These are phyloP conservation scores for Colletotrichum plurivorum DNA, from an alignment of 2,329 filamentous ascomycete genomes.

Conservation along the genomic window DNA sequence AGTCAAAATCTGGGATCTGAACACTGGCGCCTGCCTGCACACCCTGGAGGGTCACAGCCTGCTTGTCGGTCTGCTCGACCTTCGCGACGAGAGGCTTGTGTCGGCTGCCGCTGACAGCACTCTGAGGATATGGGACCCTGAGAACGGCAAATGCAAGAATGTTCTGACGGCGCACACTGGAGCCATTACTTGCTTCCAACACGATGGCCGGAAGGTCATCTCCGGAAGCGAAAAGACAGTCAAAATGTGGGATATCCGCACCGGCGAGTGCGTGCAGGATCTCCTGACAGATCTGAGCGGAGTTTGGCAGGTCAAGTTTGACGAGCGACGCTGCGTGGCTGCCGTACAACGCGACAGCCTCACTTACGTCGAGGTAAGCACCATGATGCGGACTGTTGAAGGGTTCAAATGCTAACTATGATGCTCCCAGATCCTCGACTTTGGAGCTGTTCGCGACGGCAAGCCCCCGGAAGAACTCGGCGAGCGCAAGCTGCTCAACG, in stretches of 20 bases:
- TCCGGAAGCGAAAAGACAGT: conserved; percentile 95
- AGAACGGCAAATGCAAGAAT: conserved; percentile 90
- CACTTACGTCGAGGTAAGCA: conserved; percentile 93
- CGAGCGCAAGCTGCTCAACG: conserved; percentile 79
- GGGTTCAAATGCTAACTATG: neutral
- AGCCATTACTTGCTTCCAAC: conserved; percentile 98
- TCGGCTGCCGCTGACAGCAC: conserved; percentile 97
- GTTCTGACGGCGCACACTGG: conserved; percentile 94
- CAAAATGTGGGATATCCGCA: conserved; percentile 98
- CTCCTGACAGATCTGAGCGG: conserved; percentile 92
- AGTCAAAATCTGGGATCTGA: conserved; percentile 97
- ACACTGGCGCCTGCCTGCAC: conserved; percentile 86
- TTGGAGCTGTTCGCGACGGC: conserved; percentile 93
- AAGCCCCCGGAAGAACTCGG: conserved; percentile 83
- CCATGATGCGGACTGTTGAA: too few species aligned
- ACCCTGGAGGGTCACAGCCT: conserved; percentile 94
- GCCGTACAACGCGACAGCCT: conserved; percentile 93
- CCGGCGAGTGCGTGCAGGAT: conserved; percentile 92
- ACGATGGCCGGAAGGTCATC: conserved; percentile 96
- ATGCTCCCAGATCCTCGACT: conserved; percentile 86
- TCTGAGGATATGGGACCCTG: conserved; percentile 95
- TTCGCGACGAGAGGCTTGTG: conserved; percentile 90
- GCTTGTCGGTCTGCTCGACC: conserved; percentile 90
- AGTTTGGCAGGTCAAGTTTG: conserved; percentile 99
- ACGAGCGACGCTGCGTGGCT: conserved; percentile 93